Percentiles rank a stretch among this genome's conserved stretches.
Evolutionary conservation across 345 rosid genomes (phyloP).

Genomic region (Corchorus capsularis): DNA sequence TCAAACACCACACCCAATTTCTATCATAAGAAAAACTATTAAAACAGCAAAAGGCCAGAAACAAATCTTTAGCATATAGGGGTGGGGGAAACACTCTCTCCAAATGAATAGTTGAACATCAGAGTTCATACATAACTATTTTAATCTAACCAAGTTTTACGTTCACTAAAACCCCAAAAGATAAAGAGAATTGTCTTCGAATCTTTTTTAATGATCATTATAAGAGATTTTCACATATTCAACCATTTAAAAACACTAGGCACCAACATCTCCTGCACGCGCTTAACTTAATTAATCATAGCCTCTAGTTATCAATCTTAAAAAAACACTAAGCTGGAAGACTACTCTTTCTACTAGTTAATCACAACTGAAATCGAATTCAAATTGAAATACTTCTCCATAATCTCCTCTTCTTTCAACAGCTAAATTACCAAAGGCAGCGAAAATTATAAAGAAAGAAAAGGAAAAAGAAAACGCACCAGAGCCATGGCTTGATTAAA

Average conservation of each 20-base stretch:
- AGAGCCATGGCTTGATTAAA: constrained; percentile 64
- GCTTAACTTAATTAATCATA: neutral
- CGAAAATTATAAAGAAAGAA: neutral
- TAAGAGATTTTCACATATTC: neutral
- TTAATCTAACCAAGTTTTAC: no score
- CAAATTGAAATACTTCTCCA: neutral
- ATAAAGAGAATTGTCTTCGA: neutral
- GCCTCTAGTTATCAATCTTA: neutral
- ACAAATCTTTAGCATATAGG: neutral
- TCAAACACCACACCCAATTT: neutral
- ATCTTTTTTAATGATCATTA: neutral
- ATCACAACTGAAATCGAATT: neutral
- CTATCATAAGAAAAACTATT: neutral
- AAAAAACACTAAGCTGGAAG: neutral
- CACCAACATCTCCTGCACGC: neutral
- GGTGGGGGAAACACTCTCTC: no score
- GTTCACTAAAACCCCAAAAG: no score
- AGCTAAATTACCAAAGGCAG: neutral
- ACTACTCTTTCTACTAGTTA: neutral
- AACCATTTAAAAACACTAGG: neutral
- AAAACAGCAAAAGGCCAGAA: neutral
- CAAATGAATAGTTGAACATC: no score
- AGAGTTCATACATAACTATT: no score
- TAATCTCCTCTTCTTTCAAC: neutral
- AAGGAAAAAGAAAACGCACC: constrained; percentile 40